phyloP scores from a whole-genome alignment of 495 filamentous ascomycete species.

The Hypoxylon fragiforme region DNA sequence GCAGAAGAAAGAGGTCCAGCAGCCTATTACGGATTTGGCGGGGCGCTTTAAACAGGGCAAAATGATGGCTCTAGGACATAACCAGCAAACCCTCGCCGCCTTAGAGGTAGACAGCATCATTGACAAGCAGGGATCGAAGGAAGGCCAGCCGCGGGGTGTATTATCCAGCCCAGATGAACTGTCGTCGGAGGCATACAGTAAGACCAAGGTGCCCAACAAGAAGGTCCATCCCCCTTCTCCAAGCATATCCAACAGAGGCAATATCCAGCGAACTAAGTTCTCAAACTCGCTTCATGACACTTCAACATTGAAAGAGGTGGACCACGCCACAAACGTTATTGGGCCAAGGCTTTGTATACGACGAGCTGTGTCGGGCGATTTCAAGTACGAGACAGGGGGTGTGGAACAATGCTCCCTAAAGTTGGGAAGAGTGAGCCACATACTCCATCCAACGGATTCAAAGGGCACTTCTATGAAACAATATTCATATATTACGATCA shows the following conservation, averaged over 20 bases:
- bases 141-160: neutral
- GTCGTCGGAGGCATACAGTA: constrained; percentile 15
- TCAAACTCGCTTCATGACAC: constrained; percentile 1
- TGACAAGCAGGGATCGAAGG: constrained; percentile 8
- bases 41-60: constrained; percentile 3
- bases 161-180: constrained; percentile 29
- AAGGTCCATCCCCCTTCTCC: constrained; percentile 11
- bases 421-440: constrained; percentile 14
- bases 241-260: constrained; percentile 31
- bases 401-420: constrained; percentile 24
- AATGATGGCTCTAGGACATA: neutral
- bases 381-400: constrained; percentile 14
- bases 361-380: constrained; percentile 29
- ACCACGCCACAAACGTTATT: constrained; percentile 14
- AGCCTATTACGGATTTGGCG: constrained; percentile 1
- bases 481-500: constrained; percentile 25
- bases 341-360: constrained; percentile 14
- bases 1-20: neutral
- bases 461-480: constrained; percentile 6
- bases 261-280: constrained; percentile 28
- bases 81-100: neutral
- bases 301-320: neutral
- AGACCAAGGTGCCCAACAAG: constrained; percentile 8
- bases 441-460: constrained; percentile 19
- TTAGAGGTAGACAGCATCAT: constrained; percentile 9